Percentiles rank a stretch among this genome's conserved stretches.
Conservation (phyloP, 768 basidiomycete species). For the Xerocomus brunneocitrinus region DNA sequence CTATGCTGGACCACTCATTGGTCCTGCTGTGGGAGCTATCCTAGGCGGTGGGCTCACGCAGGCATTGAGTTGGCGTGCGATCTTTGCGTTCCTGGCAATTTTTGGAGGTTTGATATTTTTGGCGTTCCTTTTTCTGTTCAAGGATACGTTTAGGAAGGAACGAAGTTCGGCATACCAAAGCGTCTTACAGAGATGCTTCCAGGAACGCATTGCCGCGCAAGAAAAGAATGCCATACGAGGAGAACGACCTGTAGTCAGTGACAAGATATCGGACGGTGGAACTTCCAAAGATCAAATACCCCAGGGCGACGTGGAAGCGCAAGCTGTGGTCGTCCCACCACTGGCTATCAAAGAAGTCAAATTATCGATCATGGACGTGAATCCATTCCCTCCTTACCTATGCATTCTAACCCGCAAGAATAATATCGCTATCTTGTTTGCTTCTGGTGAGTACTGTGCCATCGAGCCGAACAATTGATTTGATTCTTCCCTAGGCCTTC, state of each 20-base stretch:
- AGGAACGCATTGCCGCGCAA: conserved; percentile 15
- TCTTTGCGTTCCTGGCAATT: conserved; percentile 81
- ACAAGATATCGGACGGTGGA: conserved; percentile 7
- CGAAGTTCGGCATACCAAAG: conserved; percentile 78
- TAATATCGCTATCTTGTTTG: conserved; percentile 56
- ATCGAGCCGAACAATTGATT: neutral
- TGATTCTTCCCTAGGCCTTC: conserved; percentile 41
- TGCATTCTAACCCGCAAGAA: conserved; percentile 58
- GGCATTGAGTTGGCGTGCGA: conserved; percentile 71
- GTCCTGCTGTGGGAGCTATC: conserved; percentile 64
- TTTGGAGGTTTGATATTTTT: conserved; percentile 52
- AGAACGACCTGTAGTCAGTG: conserved; percentile 5
- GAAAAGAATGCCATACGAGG: conserved; percentile 11
- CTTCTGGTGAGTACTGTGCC: conserved; percentile 25
- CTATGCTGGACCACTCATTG: conserved; percentile 76
- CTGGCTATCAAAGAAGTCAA: conserved; percentile 36
- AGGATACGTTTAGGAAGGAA: conserved; percentile 80
- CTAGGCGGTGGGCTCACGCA: conserved; percentile 68
- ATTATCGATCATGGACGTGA: conserved; percentile 64
- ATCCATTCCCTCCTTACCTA: conserved; percentile 62
- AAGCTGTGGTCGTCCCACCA: conserved; percentile 7
- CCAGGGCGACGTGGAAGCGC: conserved; percentile 24
- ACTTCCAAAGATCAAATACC: neutral
- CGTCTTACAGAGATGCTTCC: conserved; percentile 45
- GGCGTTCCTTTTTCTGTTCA: conserved; percentile 66